These are phyloP conservation scores for Boletus rufocinnamomeus DNA, from an alignment of 768 basidiomycete genomes.

Conservation along the genomic window DNA sequence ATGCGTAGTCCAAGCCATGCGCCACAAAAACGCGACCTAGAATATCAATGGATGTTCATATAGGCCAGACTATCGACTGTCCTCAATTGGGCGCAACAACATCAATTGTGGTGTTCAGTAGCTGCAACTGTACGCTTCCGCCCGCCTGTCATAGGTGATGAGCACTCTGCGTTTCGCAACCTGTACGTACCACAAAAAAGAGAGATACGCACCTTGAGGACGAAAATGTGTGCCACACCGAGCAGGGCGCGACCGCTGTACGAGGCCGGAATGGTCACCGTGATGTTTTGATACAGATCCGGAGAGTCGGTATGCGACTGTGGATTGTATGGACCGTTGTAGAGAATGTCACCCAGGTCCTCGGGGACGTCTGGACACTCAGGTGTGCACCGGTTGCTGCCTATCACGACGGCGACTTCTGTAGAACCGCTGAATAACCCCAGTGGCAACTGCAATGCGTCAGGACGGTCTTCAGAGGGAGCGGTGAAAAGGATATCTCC, in stretches of 20 bases:
- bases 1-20: too few relatives aligned
- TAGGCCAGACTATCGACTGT: not conserved
- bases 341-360: conserved; percentile 7
- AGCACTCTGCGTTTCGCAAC: not conserved
- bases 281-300: conserved; percentile 5
- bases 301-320: not conserved
- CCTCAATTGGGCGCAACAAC: not conserved
- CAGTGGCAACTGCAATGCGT: not conserved
- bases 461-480: not conserved
- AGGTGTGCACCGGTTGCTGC: not conserved
- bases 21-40: not conserved
- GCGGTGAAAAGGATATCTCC: not conserved
- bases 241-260: not conserved
- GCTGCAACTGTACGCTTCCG: not conserved
- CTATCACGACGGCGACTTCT: conserved; percentile 16
- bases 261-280: conserved; percentile 8
- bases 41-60: not conserved
- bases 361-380: conserved; percentile 1
- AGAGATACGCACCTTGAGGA: conserved; percentile 6
- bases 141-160: not conserved
- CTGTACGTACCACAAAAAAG: not conserved
- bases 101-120: not conserved
- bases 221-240: conserved; percentile 6
- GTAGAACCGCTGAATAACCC: not conserved
- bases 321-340: not conserved